These are phyloP conservation scores for Urtica urens DNA, from an alignment of 306 rosid species.

Conservation along the genomic window DNA sequence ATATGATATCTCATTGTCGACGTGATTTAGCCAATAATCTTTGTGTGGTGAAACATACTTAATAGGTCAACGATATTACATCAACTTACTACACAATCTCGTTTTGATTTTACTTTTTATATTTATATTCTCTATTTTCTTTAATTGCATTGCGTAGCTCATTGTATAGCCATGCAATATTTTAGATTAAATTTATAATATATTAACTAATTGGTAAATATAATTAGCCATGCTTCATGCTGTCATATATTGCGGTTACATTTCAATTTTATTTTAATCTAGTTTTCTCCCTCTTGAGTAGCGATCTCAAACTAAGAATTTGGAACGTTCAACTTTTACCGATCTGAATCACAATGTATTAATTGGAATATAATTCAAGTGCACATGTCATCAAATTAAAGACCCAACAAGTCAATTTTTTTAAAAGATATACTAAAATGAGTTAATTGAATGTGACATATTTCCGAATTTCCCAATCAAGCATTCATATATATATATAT, in stretches of 20 bases:
- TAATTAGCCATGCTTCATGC: slow-evolving; percentile 22
- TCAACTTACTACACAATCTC: too few species aligned
- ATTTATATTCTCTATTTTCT: neutral
- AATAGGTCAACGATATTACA: too few species aligned
- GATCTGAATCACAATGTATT: too few species aligned
- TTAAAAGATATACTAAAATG: slow-evolving; percentile 2
- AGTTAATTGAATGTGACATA: slow-evolving; percentile 1
- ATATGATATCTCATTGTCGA: too few species aligned
- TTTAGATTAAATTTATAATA: neutral
- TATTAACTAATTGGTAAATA: neutral
- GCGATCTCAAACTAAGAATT: neutral
- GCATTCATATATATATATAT: neutral
- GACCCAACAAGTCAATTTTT: slow-evolving; percentile 5
- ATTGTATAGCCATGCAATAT: neutral
- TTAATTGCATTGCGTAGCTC: neutral
- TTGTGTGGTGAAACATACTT: too few species aligned
- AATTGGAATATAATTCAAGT: slow-evolving; percentile 1
- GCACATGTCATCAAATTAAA: slow-evolving; percentile 11
- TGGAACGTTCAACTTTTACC: neutral
- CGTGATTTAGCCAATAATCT: too few species aligned
- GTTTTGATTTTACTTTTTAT: too few species aligned
- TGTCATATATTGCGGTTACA: too few species aligned
- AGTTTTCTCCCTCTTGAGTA: neutral
- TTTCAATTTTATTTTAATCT: too few species aligned
- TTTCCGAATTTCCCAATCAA: neutral